Evolutionary conservation across 257 asterid species (phyloP), one percentile per base, ranked within the genome.

Genomic region (Solanum appendiculatum): DNA sequence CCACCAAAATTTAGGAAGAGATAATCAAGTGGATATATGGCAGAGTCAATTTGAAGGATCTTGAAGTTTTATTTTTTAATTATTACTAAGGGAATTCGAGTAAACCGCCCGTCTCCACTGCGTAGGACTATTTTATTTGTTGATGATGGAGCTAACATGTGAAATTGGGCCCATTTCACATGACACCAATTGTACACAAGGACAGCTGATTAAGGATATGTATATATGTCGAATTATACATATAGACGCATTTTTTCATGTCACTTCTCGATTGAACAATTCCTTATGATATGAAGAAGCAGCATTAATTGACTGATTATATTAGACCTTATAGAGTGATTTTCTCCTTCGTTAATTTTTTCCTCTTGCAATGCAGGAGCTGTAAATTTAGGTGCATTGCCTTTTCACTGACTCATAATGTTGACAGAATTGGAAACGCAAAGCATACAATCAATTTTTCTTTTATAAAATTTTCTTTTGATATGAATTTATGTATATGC

Each of bases 61-160:
- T n/a, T n/a, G n/a, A n/a, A n/a, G n/a, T n/a, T n/a, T n/a, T n/a
- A n/a, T n/a, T n/a, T n/a, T n/a, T n/a, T n/a, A n/a, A n/a, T n/a
- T n/a, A n/a, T n/a, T n/a, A n/a, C n/a, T n/a, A n/a, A n/a, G n/a
- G n/a, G n/a, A n/a, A n/a, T n/a, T n/a, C n/a, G n/a, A n/a, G n/a
- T n/a, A n/a, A n/a, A n/a, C n/a, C n/a, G n/a, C n/a, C n/a, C n/a
- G n/a, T n/a, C n/a, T n/a, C n/a, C n/a, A n/a, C n/a, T n/a, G n/a
- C n/a, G 3, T 23, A 25, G 39, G 69, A 5, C 27, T 9, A n/a
- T 31, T 21, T 23, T 31, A 25, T 44, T n/a, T 31, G 31, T 74
- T 74, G 54, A 37, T 39, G 21, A 74, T 6, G 7, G 4, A 18
- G 36, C 46, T 34, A 84, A 88, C 91, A 89, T 87, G 91, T 89